Evolutionary conservation across 148 eudicot species (phyloP), one percentile per base, ranked within the genome.

Genomic region (Amaranthus hypochondriacus): DNA sequence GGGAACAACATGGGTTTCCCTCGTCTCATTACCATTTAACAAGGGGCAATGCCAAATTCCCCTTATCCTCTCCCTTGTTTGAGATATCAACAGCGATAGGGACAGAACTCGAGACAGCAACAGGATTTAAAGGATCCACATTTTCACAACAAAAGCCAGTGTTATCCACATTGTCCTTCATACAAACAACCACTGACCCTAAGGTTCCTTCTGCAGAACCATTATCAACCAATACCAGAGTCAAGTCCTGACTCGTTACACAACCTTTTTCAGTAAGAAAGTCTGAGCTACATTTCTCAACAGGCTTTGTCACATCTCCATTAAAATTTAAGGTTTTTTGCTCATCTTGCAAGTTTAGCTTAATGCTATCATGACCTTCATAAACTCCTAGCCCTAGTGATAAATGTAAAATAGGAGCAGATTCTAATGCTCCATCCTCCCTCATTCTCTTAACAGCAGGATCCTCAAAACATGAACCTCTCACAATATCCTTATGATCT

Each of bases 311-410:
- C 39, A 57, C n/a, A 63, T 13, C 51, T 58, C 55, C 77, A 8
- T 78, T 83, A 10, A 70, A 42, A 82, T 66, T 74, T 10, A 73
- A 75, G 67, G 68, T 66, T 48, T 64, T 74, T 71, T 69, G 74
- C 49, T 68, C 75, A 10, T 63, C 78, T 67, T 70, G 39, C 46
- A n/a, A 60, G 61, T 79, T 73, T 71, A 58, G 56, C 50, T 81
- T 71, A 14, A 61, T 61, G 56, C 63, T 73, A 56, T 49, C 66
- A 46, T 72, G 48, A 80, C 69, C 66, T 73, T 79, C 77, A 4
- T 70, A 71, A 75, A 58, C 56, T 69, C 51, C 75, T 48, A 57
- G 68, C 67, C 75, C 61, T 65, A 48, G 43, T 9, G 74, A 64
- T 76, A 70, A 56, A 18, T 60, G 46, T 74, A 83, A 69, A 60